Percentiles rank a stretch among this genome's conserved stretches.
Evolutionary conservation across 331 rosid genomes (phyloP).

Genomic region (Acacia concinna): DNA sequence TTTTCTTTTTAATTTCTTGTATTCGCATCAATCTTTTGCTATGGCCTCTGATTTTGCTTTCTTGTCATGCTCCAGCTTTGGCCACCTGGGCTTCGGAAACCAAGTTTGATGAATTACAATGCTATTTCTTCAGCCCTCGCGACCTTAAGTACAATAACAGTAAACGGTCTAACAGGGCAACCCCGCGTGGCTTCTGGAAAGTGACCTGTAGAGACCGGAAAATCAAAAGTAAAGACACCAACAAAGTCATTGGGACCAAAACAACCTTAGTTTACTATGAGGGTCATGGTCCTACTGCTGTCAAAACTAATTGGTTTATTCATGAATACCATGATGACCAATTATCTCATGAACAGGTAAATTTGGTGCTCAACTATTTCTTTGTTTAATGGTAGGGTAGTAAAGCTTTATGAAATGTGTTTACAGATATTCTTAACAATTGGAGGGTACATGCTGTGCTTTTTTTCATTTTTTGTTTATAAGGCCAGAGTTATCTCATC

Average conservation of each 20-base stretch:
- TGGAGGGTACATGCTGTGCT: background rate
- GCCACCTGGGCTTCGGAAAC: background rate
- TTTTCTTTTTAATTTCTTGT: background rate
- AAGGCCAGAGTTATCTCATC: background rate
- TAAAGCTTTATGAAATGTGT: too few species aligned
- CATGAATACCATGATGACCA: background rate
- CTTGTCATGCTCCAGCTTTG: background rate
- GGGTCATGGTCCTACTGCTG: accelerated
- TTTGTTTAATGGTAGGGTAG: too few species aligned
- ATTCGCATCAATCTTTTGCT: background rate
- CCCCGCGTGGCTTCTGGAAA: background rate
- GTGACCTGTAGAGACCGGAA: background rate
- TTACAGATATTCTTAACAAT: background rate
- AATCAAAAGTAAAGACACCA: background rate
- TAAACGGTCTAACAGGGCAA: background rate
- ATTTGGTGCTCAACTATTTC: background rate
- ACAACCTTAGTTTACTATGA: background rate
- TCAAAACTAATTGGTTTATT: background rate
- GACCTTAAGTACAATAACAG: background rate
- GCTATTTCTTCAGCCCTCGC: background rate
- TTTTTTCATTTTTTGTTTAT: background rate
- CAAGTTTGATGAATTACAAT: background rate
- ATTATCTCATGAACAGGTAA: background rate
- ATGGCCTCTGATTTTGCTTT: background rate
- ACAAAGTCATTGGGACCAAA: background rate